Evolutionary conservation across 1,284 basidiomycete genomes (phyloP), one percentile per base, ranked within the genome.

Genomic region (Pterulicium gracile): DNA sequence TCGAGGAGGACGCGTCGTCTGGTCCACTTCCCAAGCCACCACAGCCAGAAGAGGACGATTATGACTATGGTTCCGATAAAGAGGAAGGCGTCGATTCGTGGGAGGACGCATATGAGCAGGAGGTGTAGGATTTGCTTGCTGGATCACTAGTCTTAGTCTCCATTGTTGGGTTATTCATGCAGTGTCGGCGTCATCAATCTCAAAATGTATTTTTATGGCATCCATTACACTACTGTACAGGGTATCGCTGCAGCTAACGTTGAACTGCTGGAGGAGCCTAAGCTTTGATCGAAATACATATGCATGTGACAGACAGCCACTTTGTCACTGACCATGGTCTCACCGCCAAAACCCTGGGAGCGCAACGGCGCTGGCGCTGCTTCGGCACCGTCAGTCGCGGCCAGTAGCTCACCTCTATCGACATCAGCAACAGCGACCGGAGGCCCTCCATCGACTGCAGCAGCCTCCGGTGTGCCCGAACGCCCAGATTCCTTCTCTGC

Each of bases 291-390:
- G n/a, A n/a, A n/a, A n/a, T n/a, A n/a, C n/a, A n/a, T n/a, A n/a
- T n/a, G n/a, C n/a, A n/a, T n/a, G n/a, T n/a, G n/a, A n/a, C n/a
- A n/a, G n/a, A n/a, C n/a, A n/a, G n/a, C n/a, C n/a, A n/a, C 23
- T 41, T 36, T 24, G 18, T n/a, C 48, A 24, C 27, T 49, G 18
- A 54, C 60, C 24, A 87, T 86, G 82, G 77, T 73, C 24, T 87
- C 87, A 19, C 87, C 87, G 47, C 87, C 85, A 61, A 90, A 89
- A 61, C 87, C 87, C 54, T 90, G 88, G 87, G 87, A 89, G 61
- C 72, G 77, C 53, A 69, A 62, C 35, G 75, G 76, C 27, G 65
- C 66, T 24, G 58, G 62, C 19, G 61, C 70, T 24, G 54, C 65
- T 12, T 51, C 62, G 7, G 24, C 65, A 35, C 47, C 52, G 4